Evolutionary conservation across 495 filamentous ascomycete species (phyloP).

Genomic region (Annulohypoxylon maeteangense): DNA sequence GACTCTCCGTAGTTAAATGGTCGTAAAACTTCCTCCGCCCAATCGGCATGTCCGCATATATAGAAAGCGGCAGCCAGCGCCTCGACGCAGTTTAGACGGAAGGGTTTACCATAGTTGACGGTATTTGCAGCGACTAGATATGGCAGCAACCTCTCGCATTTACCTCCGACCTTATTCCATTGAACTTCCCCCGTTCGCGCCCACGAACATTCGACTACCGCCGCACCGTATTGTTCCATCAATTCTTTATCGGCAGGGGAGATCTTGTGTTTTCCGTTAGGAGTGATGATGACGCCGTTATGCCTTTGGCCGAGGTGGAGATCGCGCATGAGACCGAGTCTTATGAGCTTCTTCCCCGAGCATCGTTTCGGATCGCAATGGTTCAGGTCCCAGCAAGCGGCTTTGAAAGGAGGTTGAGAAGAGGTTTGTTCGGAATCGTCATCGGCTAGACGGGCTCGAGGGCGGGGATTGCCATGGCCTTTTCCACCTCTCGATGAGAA

Average conservation of each 20-base stretch:
- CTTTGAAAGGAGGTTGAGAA: conserved; percentile 77
- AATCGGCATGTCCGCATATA: conserved; percentile 91
- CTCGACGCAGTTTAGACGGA: conserved; percentile 94
- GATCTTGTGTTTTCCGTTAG: conserved; percentile 86
- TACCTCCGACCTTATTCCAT: conserved; percentile 91
- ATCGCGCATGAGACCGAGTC: conserved; percentile 91
- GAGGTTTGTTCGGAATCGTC: conserved; percentile 54
- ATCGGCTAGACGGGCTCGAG: conserved; percentile 44
- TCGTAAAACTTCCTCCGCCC: conserved; percentile 83
- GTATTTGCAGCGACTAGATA: conserved; percentile 97
- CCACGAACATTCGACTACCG: conserved; percentile 98
- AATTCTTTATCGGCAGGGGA: conserved; percentile 83
- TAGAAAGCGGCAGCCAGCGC: conserved; percentile 90
- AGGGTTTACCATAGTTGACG: conserved; percentile 96
- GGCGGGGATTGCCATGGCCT: conserved; percentile 62
- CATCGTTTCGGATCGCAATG: conserved; percentile 98
- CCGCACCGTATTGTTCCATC: conserved; percentile 88
- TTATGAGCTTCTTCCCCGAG: conserved; percentile 93
- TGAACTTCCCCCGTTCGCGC: conserved; percentile 90
- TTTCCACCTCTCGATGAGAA: conserved; percentile 74
- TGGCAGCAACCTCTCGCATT: conserved; percentile 89
- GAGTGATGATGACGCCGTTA: conserved; percentile 89
- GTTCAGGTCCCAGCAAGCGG: conserved; percentile 96
- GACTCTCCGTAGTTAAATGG: conserved; percentile 88
- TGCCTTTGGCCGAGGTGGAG: conserved; percentile 91